Evolutionary conservation across 345 rosid genomes (phyloP).

Genomic region (Dimocarpus longan): DNA sequence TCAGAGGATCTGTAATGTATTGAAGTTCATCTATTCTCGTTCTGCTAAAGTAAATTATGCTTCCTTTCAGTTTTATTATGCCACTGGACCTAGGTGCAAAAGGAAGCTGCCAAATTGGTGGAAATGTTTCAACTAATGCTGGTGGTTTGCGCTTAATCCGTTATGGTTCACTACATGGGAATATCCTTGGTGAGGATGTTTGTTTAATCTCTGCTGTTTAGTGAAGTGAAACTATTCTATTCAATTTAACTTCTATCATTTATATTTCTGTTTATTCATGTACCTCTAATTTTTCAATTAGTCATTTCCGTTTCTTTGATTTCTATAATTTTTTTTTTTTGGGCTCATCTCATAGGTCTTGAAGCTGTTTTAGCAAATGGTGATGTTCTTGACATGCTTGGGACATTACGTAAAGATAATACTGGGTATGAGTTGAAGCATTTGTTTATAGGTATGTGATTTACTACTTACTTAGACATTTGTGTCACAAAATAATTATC

Average conservation of each 20-base stretch:
- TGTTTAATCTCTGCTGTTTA: conserved; percentile 15
- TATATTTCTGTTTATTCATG: background rate
- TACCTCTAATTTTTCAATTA: background rate
- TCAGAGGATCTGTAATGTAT: background rate
- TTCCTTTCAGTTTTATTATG: conserved; percentile 92
- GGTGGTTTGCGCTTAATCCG: conserved; percentile 97
- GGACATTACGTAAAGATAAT: conserved; percentile 92
- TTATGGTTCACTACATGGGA: conserved; percentile 95
- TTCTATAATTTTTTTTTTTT: conserved; percentile 8
- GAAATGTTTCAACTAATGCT: conserved; percentile 98
- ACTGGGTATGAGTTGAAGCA: conserved; percentile 97
- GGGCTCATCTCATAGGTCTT: conserved; percentile 53
- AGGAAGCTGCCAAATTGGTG: conserved; percentile 99
- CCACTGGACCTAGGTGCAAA: conserved; percentile 99
- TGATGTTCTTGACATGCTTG: conserved; percentile 89
- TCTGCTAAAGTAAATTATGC: conserved; percentile 37
- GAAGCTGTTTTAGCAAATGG: conserved; percentile 95
- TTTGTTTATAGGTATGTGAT: conserved; percentile 74
- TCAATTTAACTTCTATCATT: background rate
- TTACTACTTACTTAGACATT: conserved; percentile 8
- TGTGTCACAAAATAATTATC: conserved; percentile 6
- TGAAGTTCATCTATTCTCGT: conserved; percentile 10
- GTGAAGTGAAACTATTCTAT: conserved; percentile 15
- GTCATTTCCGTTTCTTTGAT: background rate
- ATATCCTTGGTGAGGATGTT: conserved; percentile 66